These are phyloP conservation scores for Fusarium sp. DNA, from an alignment of 2,329 filamentous ascomycete genomes.

Conservation along the genomic window DNA sequence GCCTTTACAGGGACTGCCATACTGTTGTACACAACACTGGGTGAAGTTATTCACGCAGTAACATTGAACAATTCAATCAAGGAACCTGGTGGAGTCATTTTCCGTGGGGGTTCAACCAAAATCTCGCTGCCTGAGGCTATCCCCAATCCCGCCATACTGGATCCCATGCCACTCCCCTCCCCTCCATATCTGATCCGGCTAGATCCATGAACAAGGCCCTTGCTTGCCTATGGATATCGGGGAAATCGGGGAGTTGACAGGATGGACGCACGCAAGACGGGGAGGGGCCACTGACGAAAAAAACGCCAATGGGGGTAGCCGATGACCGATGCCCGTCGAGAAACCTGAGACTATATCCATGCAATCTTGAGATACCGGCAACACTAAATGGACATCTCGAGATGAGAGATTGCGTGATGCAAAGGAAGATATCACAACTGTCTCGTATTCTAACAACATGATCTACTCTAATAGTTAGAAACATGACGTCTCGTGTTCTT, in stretches of 20 bases:
- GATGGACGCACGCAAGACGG: slow-evolving; percentile 19
- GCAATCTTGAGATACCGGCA: slow-evolving; percentile 14
- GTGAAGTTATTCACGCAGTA: neutral
- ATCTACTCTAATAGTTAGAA: neutral
- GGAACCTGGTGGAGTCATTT: neutral
- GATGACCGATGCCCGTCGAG: slow-evolving; percentile 33
- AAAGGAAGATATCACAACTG: neutral
- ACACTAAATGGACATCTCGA: slow-evolving; percentile 21
- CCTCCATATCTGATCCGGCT: neutral
- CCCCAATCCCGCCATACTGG: neutral
- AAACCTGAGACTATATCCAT: slow-evolving; percentile 10
- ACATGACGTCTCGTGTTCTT: neutral
- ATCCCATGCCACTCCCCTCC: neutral
- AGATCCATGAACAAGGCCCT: slow-evolving; percentile 4
- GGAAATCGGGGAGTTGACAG: slow-evolving; percentile 34
- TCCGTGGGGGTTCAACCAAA: neutral
- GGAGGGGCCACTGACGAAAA: neutral
- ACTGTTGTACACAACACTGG: no score
- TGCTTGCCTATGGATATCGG: slow-evolving; percentile 23
- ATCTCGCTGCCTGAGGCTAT: neutral
- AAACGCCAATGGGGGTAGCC: slow-evolving; percentile 36
- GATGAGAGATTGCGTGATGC: neutral
- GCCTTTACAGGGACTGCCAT: neutral
- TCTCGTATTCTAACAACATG: neutral
- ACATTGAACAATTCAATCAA: neutral